These are phyloP conservation scores for Nicotiana rustica DNA, from an alignment of 305 asterid genomes.

Conservation along the genomic window DNA sequence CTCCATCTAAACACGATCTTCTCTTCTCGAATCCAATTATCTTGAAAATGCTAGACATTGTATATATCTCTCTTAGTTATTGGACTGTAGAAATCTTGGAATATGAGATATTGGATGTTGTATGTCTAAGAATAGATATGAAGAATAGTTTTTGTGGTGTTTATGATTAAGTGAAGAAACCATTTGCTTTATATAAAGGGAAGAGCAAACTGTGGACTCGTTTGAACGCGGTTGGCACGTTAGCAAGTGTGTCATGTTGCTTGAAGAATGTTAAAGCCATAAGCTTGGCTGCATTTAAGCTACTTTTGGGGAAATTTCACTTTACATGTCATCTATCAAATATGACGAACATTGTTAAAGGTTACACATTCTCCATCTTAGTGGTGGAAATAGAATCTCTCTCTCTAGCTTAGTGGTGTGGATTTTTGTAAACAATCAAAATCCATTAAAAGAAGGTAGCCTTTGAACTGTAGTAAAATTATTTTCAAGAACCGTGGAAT, in stretches of 20 bases:
- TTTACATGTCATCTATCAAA: conserved; percentile 8
- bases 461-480: no score
- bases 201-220: not conserved
- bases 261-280: not conserved
- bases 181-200: not conserved
- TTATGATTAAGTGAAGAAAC: not conserved
- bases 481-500: no score
- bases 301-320: not conserved
- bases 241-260: not conserved
- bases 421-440: no score
- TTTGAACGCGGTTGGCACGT: not conserved
- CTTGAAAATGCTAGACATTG: not conserved
- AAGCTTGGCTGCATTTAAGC: not conserved
- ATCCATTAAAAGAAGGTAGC: no score
- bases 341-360: not conserved
- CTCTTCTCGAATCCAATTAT: not conserved
- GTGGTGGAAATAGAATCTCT: not conserved
- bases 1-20: not conserved
- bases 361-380: not conserved
- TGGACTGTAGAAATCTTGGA: not conserved
- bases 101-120: not conserved
- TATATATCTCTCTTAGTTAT: not conserved
- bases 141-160: not conserved
- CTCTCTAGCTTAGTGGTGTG: no score
- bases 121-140: not conserved